Evolutionary conservation across 108 stramenopile species (phyloP).

Genomic region (Stephanodiscus triporus): DNA sequence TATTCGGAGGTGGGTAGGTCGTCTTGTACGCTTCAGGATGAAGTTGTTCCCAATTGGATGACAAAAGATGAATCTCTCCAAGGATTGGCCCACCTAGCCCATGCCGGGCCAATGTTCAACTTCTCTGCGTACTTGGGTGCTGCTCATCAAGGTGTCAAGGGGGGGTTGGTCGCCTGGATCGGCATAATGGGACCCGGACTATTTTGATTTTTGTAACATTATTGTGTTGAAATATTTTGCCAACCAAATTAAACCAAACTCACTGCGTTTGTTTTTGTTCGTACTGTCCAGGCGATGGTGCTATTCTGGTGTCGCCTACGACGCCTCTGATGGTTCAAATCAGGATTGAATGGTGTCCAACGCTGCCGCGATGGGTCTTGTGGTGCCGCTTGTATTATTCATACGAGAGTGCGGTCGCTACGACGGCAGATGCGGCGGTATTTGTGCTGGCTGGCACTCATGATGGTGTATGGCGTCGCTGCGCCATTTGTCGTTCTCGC

Average conservation of each 20-base stretch:
- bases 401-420: slow-evolving; percentile 68
- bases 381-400: slow-evolving; percentile 86
- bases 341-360: slow-evolving; percentile 82
- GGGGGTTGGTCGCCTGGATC: slow-evolving; percentile 81
- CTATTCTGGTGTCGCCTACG: slow-evolving; percentile 93
- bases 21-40: slow-evolving; percentile 92
- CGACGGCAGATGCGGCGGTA: slow-evolving; percentile 82
- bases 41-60: slow-evolving; percentile 91
- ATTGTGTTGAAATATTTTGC: too few species aligned
- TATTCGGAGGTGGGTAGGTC: slow-evolving; percentile 95
- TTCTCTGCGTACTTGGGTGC: slow-evolving; percentile 92
- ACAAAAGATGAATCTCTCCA: slow-evolving; percentile 77
- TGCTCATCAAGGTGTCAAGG: slow-evolving; percentile 80
- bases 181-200: slow-evolving; percentile 92
- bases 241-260: too few species aligned
- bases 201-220: slow-evolving; percentile 32
- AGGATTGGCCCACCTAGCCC: slow-evolving; percentile 72
- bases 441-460: slow-evolving; percentile 72
- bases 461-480: slow-evolving; percentile 60
- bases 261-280: not conserved
- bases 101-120: slow-evolving; percentile 88
- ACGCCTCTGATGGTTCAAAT: slow-evolving; percentile 74
- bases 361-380: slow-evolving; percentile 85
- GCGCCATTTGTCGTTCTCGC: slow-evolving; percentile 73
- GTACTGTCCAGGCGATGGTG: slow-evolving; percentile 89